phyloP scores from a whole-genome alignment of 306 rosid species.

The Parietaria judaica region DNA sequence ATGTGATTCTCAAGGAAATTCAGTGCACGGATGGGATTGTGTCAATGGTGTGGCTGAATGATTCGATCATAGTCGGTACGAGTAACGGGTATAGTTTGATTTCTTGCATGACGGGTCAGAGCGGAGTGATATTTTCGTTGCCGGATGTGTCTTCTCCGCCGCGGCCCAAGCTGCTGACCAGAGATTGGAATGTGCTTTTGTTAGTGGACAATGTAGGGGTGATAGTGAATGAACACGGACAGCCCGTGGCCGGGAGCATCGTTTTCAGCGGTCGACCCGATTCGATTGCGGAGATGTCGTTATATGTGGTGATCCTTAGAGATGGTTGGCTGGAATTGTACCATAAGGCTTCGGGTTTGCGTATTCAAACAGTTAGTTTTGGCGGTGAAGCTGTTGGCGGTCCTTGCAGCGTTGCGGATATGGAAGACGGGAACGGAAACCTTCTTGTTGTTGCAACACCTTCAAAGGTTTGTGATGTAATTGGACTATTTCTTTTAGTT shows the following conservation, averaged over 20 bases:
- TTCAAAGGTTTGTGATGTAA: conserved; percentile 48
- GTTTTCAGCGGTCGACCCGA: conserved; percentile 59
- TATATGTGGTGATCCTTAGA: conserved; percentile 67
- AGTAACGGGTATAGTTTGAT: conserved; percentile 64
- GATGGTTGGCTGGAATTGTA: conserved; percentile 80
- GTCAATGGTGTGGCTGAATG: conserved; percentile 82
- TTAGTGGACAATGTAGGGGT: conserved; percentile 92
- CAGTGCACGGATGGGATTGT: conserved; percentile 68
- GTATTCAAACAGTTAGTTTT: conserved; percentile 67
- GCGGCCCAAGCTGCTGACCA: conserved; percentile 53
- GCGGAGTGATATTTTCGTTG: conserved; percentile 64
- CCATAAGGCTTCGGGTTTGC: conserved; percentile 66
- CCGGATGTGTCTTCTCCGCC: conserved; percentile 77
- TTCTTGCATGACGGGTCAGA: conserved; percentile 71
- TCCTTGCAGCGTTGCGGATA: conserved; percentile 63
- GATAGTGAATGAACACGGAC: conserved; percentile 61
- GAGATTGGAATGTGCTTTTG: conserved; percentile 80
- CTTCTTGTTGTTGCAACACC: conserved; percentile 68
- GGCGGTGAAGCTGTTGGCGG: conserved; percentile 65
- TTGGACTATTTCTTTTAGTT: too few species aligned
- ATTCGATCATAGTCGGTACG: conserved; percentile 76
- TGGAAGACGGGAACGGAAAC: conserved; percentile 54
- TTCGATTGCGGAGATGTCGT: conserved; percentile 72
- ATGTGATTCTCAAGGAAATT: conserved; percentile 67
- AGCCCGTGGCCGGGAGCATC: conserved; percentile 85